These are phyloP conservation scores for Trametes polyzona DNA, from an alignment of 1,284 basidiomycete species.

Conservation along the genomic window DNA sequence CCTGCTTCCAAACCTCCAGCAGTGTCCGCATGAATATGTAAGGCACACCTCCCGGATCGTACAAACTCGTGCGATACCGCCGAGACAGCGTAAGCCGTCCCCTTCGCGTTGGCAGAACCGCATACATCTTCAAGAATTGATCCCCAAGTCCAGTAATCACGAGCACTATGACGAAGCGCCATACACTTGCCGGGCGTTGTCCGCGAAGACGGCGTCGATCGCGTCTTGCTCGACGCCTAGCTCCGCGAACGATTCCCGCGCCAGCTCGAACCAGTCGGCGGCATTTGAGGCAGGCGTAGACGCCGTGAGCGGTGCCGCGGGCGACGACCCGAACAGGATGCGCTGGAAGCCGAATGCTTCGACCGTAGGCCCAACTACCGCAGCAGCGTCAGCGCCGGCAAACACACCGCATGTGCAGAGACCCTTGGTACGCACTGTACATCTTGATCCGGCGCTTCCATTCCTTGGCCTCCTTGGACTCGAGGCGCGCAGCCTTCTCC, in stretches of 20 bases:
- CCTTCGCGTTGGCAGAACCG: not conserved
- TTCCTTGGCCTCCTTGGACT: slow-evolving; percentile 61
- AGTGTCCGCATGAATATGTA: no score
- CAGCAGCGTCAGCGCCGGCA: not conserved
- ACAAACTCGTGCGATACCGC: not conserved
- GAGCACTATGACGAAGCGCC: slow-evolving; percentile 26
- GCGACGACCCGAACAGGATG: slow-evolving; percentile 57
- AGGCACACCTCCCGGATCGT: no score
- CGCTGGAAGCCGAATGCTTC: slow-evolving; percentile 64
- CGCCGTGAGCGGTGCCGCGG: slow-evolving; percentile 39
- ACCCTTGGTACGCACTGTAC: slow-evolving; percentile 83
- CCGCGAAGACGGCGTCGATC: slow-evolving; percentile 73
- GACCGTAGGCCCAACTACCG: slow-evolving; percentile 74
- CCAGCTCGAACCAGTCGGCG: slow-evolving; percentile 81
- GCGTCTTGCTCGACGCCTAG: slow-evolving; percentile 80
- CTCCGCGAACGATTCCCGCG: slow-evolving; percentile 81
- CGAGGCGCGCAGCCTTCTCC: slow-evolving; percentile 35
- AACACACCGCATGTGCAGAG: no score
- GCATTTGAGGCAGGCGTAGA: slow-evolving; percentile 51
- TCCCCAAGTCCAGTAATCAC: no score
- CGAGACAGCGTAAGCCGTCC: not conserved
- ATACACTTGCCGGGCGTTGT: slow-evolving; percentile 71
- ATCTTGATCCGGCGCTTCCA: slow-evolving; percentile 86
- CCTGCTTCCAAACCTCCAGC: no score
- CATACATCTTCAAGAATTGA: not conserved